Evolutionary conservation across 805 yeast genomes (phyloP), one percentile per base, ranked within the genome.

Genomic region (Wickerhamiella parazyma): DNA sequence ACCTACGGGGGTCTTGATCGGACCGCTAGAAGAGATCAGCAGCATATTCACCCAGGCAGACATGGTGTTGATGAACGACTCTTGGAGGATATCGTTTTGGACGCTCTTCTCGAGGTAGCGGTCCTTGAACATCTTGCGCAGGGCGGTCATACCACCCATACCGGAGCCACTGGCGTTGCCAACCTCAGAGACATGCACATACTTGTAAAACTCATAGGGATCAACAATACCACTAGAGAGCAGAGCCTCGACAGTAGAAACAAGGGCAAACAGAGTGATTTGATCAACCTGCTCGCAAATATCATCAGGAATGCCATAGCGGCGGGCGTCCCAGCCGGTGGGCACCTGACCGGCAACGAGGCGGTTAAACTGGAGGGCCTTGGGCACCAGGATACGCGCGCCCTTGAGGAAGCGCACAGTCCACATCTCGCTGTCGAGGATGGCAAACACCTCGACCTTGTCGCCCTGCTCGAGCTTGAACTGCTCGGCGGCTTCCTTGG

Each of bases 101-200:
- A 87, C 95, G 45, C 95, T 95, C 66, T 72, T 72, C 63, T 91
- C 99, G 55, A 75, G 69, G 70, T 73, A 91, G 69, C 99, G 79
- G 61, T 89, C 95, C 66, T 75, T 86, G 73, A 86, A 91, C 97
- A 91, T 91, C 56, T 95, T 96, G 65, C 93, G 83, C 60, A 91
- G 69, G 42, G 99, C 98, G 55, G 81, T 64, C 57, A 89, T 93
- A 80, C 99, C 99, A 68, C 99, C 99, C 94, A 91, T 89, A 76
- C 99, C 99, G 45, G 96, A 86, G 71, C 99, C 99, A 39, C 95
- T 81, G 74, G 97, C 87, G 75, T 89, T 93, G 71, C 98, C 99
- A 55, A 91, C 86, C 68, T 91, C 97, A 38, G 97, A 86, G 46
- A 91, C 94, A 65, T 91, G 99, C 41, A 93, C 94, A 63, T 91